Percentiles rank a stretch among this genome's conserved stretches.
Evolutionary conservation across 2,329 filamentous ascomycete species (phyloP).

Genomic region (Aspergillus sp.): DNA sequence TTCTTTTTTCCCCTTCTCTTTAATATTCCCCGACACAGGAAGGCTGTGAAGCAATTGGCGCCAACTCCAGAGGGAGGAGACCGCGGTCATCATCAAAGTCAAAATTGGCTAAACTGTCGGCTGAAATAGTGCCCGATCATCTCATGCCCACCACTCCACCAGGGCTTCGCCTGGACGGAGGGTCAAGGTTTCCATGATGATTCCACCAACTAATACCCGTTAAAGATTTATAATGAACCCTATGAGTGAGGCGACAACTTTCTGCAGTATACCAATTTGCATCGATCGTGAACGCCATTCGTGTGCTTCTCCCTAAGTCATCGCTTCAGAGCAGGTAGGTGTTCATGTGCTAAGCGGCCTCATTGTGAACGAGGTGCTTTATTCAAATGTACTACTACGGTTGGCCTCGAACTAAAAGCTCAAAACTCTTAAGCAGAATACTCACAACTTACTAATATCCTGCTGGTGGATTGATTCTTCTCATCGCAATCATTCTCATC

Average conservation of each 20-base stretch:
- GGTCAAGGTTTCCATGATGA: not conserved
- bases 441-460: not conserved
- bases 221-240: not conserved
- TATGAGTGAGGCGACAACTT: not conserved
- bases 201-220: not conserved
- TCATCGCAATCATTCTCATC: not conserved
- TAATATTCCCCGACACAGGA: not conserved
- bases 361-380: not conserved
- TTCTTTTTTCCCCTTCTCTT: too few relatives aligned
- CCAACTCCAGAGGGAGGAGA: not conserved
- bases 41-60: not conserved
- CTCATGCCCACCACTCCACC: not conserved
- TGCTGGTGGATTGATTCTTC: not conserved
- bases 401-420: conserved; percentile 2
- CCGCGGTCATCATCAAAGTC: not conserved
- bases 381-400: not conserved
- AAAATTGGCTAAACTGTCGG: not conserved
- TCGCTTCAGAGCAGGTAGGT: conserved; percentile 4
- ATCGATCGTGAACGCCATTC: not conserved
- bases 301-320: not conserved
- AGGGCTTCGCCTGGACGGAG: not conserved
- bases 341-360: not conserved
- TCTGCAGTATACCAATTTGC: not conserved
- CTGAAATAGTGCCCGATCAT: not conserved
- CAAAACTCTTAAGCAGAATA: not conserved